Conservation (phyloP, 2,329 filamentous ascomycete species). For the Salinomyces thailandicus region DNA sequence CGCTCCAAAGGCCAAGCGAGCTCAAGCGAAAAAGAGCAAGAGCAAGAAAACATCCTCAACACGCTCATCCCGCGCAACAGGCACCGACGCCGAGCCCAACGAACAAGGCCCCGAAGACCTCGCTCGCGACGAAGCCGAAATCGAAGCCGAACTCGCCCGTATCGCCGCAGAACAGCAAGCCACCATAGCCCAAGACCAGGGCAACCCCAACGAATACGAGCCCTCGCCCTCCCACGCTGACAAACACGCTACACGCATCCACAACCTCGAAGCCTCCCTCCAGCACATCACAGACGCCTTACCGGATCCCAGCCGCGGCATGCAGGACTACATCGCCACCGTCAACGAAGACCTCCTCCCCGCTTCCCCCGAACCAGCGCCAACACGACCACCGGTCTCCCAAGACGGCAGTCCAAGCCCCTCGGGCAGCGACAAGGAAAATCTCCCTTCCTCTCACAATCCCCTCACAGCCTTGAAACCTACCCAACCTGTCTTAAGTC, state of each 20-base stretch:
- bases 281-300: conserved; percentile 9
- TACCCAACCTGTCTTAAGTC: conserved; percentile 12
- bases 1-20: conserved; percentile 15
- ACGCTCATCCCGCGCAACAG: conserved; percentile 16
- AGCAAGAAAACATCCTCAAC: conserved; percentile 19
- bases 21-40: conserved; percentile 16
- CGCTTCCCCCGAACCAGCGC: not conserved
- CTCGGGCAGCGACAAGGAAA: conserved; percentile 30
- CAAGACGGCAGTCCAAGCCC: conserved; percentile 14
- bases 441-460: conserved; percentile 23
- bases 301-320: conserved; percentile 5
- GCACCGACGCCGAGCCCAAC: conserved; percentile 8
- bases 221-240: conserved; percentile 20
- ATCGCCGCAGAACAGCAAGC: conserved; percentile 20
- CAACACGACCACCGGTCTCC: not conserved
- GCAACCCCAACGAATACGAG: conserved; percentile 27
- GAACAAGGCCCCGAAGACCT: conserved; percentile 11
- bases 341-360: conserved; percentile 4
- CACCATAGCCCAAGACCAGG: conserved; percentile 18
- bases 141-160: conserved; percentile 23
- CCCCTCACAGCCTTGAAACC: conserved; percentile 23
- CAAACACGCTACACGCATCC: conserved; percentile 13
- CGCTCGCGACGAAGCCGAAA: conserved; percentile 21
- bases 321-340: conserved; percentile 6
- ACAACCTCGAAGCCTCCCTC: conserved; percentile 14